Evolutionary conservation across 257 asterid genomes (phyloP).

Genomic region (Plantago major): DNA sequence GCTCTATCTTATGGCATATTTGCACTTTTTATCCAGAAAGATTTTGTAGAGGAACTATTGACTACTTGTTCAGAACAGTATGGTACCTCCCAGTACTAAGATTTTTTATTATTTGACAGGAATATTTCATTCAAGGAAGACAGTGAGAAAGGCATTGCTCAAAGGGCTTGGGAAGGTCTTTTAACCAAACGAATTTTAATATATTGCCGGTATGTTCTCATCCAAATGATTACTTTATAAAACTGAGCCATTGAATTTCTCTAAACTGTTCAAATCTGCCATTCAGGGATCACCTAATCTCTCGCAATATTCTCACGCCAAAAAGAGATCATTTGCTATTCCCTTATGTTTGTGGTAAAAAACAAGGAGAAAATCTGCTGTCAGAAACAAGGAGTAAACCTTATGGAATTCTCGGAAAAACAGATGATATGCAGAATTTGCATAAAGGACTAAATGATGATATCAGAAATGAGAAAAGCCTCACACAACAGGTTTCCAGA

Average conservation of each 20-base stretch:
- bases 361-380: conserved; percentile 24
- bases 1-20: neutral
- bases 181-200: conserved; percentile 52
- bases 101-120: conserved; percentile 30
- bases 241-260: conserved; percentile 4
- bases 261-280: conserved; percentile 13
- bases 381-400: conserved; percentile 40
- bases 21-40: conserved; percentile 7
- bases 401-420: conserved; percentile 32
- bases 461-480: conserved; percentile 19
- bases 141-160: conserved; percentile 27
- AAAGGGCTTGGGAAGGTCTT: conserved; percentile 70
- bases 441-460: conserved; percentile 13
- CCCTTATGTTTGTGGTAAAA: conserved; percentile 36
- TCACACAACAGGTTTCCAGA: too few species aligned
- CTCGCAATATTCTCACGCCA: conserved; percentile 44
- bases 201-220: conserved; percentile 56
- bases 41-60: neutral
- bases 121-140: conserved; percentile 32
- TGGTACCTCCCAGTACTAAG: conserved; percentile 16
- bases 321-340: conserved; percentile 64
- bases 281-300: conserved; percentile 57
- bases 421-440: conserved; percentile 18
- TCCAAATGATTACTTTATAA: conserved; percentile 14
- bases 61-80: neutral